Base-by-base conservation (phyloP, 495 filamentous ascomycete species). In the Extremus antarcticus region DNA sequence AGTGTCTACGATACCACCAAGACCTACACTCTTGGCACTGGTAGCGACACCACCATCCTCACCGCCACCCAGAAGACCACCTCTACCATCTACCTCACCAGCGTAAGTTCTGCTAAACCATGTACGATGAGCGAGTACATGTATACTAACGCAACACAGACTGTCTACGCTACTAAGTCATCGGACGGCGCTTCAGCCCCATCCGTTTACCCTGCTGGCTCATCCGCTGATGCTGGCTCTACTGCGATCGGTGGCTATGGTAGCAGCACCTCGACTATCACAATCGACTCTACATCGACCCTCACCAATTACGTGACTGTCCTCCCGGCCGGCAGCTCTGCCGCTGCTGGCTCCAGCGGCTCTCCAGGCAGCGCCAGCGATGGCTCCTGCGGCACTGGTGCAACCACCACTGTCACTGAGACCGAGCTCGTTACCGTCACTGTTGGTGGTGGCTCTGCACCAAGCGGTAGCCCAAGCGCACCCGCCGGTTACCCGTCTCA, bases 41-140 rank as follows among this genome's bases (percentile, higher is more conserved):
- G 57, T 39, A 45, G 52, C 29, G 46, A 35, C 16, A 24, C 52
- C 4, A 39, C 57, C 16, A 48, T 56, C 22, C 38, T 60, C 16
- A 60, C 57, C 20, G 56, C 57, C 40, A 60, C 57, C 2, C 8
- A 56, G 23, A 46, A 60, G 43, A 46, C 57, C 21, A 60, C 57
- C 25, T 56, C 47, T 1, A 60, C 57, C 10, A 8, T 22, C 25
- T 60, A 60, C 57, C 41, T 56, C n/a, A 56, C 53, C 41, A 29
- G 15, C 7, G 56, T 59, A 50, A 54, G 56, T 35, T 3, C 25
- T 19, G 19, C 46, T 2, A 7, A n/a, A 9, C 41, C 16, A 17
- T 45, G 8, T 45, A n/a, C n/a, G n/a, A n/a, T 45, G 4, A 7
- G 41, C 17, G 15, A 17, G 8, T n/a, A 45, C 7, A 45, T 21